phyloP scores from a whole-genome alignment of 1,284 basidiomycete genomes.

The Chondrostereum purpureum region DNA sequence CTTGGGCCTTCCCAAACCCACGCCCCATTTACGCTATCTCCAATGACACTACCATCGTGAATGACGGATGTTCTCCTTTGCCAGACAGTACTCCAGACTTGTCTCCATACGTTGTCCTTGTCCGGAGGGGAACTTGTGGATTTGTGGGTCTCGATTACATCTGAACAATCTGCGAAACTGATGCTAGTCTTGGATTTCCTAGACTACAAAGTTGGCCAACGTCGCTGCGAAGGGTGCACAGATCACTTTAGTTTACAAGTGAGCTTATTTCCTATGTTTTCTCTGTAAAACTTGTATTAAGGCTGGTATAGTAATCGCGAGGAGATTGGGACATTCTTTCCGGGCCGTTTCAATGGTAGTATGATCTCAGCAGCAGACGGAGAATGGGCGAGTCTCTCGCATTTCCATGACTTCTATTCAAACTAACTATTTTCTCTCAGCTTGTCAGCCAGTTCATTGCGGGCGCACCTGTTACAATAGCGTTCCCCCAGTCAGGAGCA shows the following conservation, averaged over 20 bases:
- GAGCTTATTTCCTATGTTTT: not conserved
- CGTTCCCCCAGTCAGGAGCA: conserved; percentile 30
- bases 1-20: conserved; percentile 26
- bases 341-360: not conserved
- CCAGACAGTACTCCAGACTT: conserved; percentile 41
- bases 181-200: not conserved
- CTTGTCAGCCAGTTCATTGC: conserved; percentile 17
- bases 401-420: not conserved
- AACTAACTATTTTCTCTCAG: conserved; percentile 8
- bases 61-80: conserved; percentile 44
- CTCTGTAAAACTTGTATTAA: no score
- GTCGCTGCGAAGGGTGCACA: conserved; percentile 30
- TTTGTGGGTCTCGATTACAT: conserved; percentile 24
- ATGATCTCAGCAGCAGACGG: conserved; percentile 11
- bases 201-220: conserved; percentile 31
- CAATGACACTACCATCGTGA: conserved; percentile 32
- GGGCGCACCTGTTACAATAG: conserved; percentile 21
- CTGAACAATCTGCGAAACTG: not conserved
- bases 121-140: conserved; percentile 40
- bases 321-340: conserved; percentile 17
- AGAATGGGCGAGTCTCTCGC: conserved; percentile 7
- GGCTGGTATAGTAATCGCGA: conserved; percentile 24
- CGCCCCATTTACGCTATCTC: conserved; percentile 38
- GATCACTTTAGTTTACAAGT: conserved; percentile 32
- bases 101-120: conserved; percentile 31